Base-by-base conservation (phyloP, 495 filamentous ascomycete genomes). In the Neurospora sp. region DNA sequence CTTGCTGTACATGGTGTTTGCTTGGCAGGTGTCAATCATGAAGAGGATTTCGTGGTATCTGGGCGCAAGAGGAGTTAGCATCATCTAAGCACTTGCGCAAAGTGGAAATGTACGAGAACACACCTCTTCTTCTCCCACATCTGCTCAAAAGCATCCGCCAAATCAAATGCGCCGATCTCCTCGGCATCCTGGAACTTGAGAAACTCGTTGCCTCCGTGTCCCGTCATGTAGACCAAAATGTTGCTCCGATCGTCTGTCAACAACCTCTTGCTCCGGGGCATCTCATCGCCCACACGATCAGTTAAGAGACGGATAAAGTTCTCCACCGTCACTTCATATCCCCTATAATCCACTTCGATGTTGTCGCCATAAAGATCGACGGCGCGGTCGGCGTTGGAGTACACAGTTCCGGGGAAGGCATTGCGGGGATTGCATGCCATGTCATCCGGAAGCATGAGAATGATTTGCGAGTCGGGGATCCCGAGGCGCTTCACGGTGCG, bases 11-110 rank as follows among this genome's bases (percentile, higher is more conserved):
- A 99, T 97, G 14, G 96, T 99, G 77, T 99, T 99, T 44, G 96
- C 96, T 83, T 99, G 96, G 82, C 96, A 99, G 0, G 96, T 99
- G 82, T 99, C 96, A 83, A 99, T 98, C 96, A 99, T 99, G 85
- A 99, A 99, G 71, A 99, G 88, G 75, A 99, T 88, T 81, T 99
- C 96, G 76, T 98, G 93, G 79, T 94, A 94, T 77, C 89, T 91
- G 70, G 14, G 1, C 69, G 46, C 9, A 27, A 75, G 12, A 38
- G 41, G 20, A 14, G 71, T 61, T 75, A 71, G 59, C 37, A 42
- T 69, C 10, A 7, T 8, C 48, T 6, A 37, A 65, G 12, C 5
- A 37, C 14, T 65, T 65, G 22, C 53, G 27, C 22, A 46, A 48
- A 61, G 39, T 3, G 39, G n/a, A 18, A 2, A 5, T 53, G 6